These are phyloP conservation scores for Diplogelasinospora grovesii DNA, from an alignment of 495 filamentous ascomycete genomes.

Conservation along the genomic window DNA sequence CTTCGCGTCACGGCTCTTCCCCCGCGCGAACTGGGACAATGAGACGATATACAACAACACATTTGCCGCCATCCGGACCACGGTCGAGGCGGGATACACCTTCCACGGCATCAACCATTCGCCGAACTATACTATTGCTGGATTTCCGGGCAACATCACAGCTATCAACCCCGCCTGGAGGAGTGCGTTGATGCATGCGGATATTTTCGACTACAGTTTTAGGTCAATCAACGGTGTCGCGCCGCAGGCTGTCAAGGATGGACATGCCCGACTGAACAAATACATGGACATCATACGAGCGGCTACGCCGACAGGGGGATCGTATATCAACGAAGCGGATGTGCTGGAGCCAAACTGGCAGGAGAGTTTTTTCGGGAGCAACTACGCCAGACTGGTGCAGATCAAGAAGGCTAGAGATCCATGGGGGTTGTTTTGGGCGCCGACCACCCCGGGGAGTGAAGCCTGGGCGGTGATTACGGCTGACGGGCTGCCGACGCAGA, in stretches of 20 bases:
- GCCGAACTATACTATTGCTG: slow-evolving; percentile 18
- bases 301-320: slow-evolving; percentile 29
- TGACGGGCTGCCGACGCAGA: slow-evolving; percentile 29
- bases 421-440: slow-evolving; percentile 47
- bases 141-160: slow-evolving; percentile 33
- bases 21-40: slow-evolving; percentile 39
- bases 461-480: slow-evolving; percentile 32
- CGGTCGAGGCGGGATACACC: slow-evolving; percentile 31
- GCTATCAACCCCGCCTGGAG: slow-evolving; percentile 50
- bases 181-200: slow-evolving; percentile 47
- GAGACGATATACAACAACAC: slow-evolving; percentile 31
- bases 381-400: slow-evolving; percentile 43
- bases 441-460: slow-evolving; percentile 49
- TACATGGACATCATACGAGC: slow-evolving; percentile 27
- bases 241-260: slow-evolving; percentile 7
- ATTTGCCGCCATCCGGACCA: slow-evolving; percentile 32
- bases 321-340: slow-evolving; percentile 46
- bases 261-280: slow-evolving; percentile 14
- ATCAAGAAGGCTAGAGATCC: slow-evolving; percentile 52
- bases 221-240: too few relatives aligned
- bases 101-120: slow-evolving; percentile 39
- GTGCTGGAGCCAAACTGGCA: slow-evolving; percentile 53
- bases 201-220: slow-evolving; percentile 33
- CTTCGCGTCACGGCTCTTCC: slow-evolving; percentile 44
- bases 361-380: slow-evolving; percentile 47